Percentiles rank a stretch among this genome's conserved stretches.
Evolutionary conservation across 352 stramenopile species (phyloP).

Genomic region (Pythium biforme): DNA sequence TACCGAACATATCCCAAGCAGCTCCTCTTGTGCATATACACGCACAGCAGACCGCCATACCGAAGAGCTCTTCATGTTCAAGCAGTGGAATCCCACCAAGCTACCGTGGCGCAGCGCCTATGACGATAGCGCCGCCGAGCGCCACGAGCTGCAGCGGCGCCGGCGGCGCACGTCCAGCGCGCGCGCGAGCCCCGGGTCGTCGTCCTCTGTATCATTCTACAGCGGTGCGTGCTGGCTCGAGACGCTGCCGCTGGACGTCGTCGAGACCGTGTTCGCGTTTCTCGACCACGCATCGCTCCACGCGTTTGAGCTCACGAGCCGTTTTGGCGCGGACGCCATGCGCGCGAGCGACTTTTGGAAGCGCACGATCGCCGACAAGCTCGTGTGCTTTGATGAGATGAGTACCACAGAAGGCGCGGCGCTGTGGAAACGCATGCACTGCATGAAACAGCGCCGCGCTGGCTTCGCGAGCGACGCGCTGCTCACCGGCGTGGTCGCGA

Average conservation of each 20-base stretch:
- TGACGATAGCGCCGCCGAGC: neutral
- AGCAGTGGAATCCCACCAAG: conserved; percentile 11
- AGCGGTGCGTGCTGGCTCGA: conserved; percentile 9
- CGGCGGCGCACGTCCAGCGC: conserved; percentile 8
- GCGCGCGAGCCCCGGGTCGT: conserved; percentile 1
- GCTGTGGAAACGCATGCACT: conserved; percentile 24
- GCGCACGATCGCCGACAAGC: neutral
- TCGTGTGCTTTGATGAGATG: conserved; percentile 18
- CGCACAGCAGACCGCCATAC: too few species aligned
- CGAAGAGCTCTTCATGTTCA: conserved; percentile 9
- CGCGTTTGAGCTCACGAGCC: conserved; percentile 16
- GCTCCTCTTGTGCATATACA: too few species aligned
- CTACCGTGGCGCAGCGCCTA: conserved; percentile 2
- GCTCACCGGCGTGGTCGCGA: conserved; percentile 17
- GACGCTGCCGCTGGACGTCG: conserved; percentile 3
- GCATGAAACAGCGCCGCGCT: conserved; percentile 6
- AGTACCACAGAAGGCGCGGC: neutral
- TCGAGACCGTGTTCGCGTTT: conserved; percentile 1
- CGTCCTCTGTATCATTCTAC: neutral
- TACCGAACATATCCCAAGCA: neutral
- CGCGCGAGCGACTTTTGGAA: conserved; percentile 12
- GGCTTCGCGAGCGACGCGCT: conserved; percentile 22
- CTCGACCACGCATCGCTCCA: conserved; percentile 23
- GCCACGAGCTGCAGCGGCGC: neutral
- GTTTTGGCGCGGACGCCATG: conserved; percentile 2